Conservation (phyloP, 2,329 filamentous ascomycete species). For the Colletotrichum costaricense region DNA sequence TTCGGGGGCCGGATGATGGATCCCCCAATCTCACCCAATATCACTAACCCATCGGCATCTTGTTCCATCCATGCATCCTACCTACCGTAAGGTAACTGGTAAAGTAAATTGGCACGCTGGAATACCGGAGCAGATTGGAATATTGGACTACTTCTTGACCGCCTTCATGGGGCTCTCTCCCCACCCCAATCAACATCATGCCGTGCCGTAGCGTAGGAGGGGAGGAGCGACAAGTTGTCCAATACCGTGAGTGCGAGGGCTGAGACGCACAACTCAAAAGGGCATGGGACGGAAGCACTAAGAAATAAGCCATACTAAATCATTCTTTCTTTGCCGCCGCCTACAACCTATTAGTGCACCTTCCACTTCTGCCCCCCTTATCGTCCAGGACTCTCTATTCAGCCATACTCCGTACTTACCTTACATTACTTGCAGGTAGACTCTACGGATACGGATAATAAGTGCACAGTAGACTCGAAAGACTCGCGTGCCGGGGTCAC, state of each 20-base stretch:
- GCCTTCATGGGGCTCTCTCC: background rate
- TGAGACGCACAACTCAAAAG: conserved; percentile 14
- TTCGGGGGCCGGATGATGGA: background rate
- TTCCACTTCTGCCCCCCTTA: background rate
- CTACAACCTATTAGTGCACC: background rate
- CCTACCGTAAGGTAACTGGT: too few species aligned
- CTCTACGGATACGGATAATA: background rate
- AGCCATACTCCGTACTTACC: too few species aligned
- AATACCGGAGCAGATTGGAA: too few species aligned
- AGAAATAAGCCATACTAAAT: conserved; percentile 10
- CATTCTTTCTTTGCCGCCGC: conserved; percentile 5
- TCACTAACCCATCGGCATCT: background rate
- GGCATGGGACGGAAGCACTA: conserved; percentile 13
- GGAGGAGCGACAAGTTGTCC: background rate
- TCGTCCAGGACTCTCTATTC: too few species aligned
- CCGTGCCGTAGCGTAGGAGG: background rate
- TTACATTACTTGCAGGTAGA: too few species aligned
- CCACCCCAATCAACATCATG: conserved; percentile 3
- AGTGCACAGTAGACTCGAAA: too few species aligned
- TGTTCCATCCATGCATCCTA: too few species aligned
- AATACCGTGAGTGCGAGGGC: conserved; percentile 5
- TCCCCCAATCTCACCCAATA: conserved; percentile 15
- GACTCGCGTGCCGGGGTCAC: background rate
- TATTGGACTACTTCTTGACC: background rate
- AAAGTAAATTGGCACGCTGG: too few species aligned